Conservation (phyloP, 768 basidiomycete genomes). For the Clitopilus hobsonii region DNA sequence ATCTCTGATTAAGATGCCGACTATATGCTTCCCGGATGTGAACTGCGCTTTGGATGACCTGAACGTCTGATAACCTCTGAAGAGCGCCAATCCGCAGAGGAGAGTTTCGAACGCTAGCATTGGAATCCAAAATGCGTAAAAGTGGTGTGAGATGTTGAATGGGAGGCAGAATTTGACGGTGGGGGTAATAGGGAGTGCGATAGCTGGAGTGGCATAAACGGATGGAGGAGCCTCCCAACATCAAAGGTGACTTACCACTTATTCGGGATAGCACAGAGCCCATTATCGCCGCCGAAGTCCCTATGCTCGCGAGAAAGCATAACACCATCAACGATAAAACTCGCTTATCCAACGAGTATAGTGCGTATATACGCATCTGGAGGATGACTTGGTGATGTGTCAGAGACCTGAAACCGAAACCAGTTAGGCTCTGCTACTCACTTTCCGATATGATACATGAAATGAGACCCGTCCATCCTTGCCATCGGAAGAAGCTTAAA, state of each 20-base stretch:
- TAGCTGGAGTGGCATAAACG: conserved; percentile 8
- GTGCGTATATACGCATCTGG: conserved; percentile 59
- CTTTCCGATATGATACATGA: conserved; percentile 53
- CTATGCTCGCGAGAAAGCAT: conserved; percentile 33
- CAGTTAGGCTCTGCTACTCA: conserved; percentile 17
- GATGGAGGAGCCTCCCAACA: background rate
- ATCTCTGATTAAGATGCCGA: conserved; percentile 50
- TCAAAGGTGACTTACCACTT: conserved; percentile 25
- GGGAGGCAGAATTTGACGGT: conserved; percentile 39
- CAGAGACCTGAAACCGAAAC: background rate
- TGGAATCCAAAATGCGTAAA: conserved; percentile 60
- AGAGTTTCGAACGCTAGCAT: conserved; percentile 50
- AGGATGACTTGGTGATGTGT: conserved; percentile 38
- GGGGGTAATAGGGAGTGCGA: conserved; percentile 10
- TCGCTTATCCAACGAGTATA: conserved; percentile 50
- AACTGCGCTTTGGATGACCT: conserved; percentile 28
- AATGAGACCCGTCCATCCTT: conserved; percentile 56
- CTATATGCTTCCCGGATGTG: conserved; percentile 37
- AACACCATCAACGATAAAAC: conserved; percentile 41
- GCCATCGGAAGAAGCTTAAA: conserved; percentile 47
- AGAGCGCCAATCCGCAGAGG: conserved; percentile 46
- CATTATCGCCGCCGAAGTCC: conserved; percentile 44
- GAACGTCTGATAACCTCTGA: conserved; percentile 43
- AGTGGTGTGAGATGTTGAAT: conserved; percentile 28
- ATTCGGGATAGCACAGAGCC: conserved; percentile 35